Evolutionary conservation across 768 basidiomycete species (phyloP).

Genomic region (Tremella fuciformis): DNA sequence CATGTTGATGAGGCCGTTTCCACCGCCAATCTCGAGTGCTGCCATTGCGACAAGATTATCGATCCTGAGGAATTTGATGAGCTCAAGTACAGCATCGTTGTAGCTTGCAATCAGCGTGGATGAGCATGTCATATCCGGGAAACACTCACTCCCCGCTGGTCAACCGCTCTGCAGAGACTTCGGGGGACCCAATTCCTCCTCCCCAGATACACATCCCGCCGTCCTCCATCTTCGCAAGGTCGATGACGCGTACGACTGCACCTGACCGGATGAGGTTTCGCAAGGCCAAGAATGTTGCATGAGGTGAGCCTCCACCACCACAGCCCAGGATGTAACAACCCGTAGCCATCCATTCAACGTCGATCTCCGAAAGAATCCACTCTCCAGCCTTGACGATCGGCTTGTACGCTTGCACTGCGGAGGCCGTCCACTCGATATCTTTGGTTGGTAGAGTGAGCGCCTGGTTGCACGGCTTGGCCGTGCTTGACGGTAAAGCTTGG

Average conservation of each 20-base stretch:
- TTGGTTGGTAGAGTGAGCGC: background rate
- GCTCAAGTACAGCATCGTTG: constrained; percentile 50
- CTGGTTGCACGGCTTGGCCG: background rate
- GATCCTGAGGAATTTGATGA: constrained; percentile 35
- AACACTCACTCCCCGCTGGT: constrained; percentile 53
- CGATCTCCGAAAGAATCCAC: constrained; percentile 57
- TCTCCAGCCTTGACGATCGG: constrained; percentile 53
- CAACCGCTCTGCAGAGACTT: constrained; percentile 32
- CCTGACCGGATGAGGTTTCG: constrained; percentile 61
- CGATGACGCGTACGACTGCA: constrained; percentile 56
- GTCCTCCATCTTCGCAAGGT: constrained; percentile 54
- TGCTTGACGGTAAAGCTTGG: background rate
- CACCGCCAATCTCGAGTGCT: constrained; percentile 55
- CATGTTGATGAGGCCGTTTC: constrained; percentile 53
- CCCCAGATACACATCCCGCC: constrained; percentile 56
- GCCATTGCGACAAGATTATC: constrained; percentile 35
- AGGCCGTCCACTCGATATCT: constrained; percentile 11
- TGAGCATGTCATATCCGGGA: background rate
- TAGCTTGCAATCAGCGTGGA: constrained; percentile 32
- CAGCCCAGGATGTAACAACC: constrained; percentile 65
- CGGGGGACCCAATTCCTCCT: constrained; percentile 42
- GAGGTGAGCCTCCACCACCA: constrained; percentile 64
- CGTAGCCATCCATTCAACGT: constrained; percentile 62
- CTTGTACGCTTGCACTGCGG: constrained; percentile 52
- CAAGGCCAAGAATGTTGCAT: constrained; percentile 57